Base-by-base conservation (phyloP, 1,284 basidiomycete species). In the Tylopilus sp. region DNA sequence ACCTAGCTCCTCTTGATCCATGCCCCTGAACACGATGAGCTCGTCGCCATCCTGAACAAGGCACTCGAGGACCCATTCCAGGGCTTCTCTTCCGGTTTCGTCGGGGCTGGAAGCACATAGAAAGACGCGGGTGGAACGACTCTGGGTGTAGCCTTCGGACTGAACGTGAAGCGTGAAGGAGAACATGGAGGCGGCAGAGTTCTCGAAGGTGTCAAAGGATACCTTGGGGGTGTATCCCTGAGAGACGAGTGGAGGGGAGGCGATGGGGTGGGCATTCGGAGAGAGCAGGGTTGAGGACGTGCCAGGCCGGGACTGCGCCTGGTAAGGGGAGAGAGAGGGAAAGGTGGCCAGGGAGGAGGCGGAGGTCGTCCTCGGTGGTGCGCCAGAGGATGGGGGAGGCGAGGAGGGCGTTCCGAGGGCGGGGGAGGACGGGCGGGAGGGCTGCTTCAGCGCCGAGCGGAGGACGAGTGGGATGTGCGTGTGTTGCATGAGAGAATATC, bases 21-120 rank as follows among this genome's bases (percentile, higher is more conserved):
- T 82, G 2, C 96, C 94, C 36, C 94, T 76, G 52, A 92, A 88
- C 5, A 97, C 89, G 48, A 99, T 85, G 26, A 98, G 74, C 69
- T 98, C 95, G 66, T 98, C 95, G 4, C 91, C 91, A 57, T 97
- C 93, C 69, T 95, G 91, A 9, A 88, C 84, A 9, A 97, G 76
- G 44, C 80, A 78, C 61, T 94, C 90, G 56, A 97, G 78, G 36
- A 85, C 77, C 94, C 93, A 96, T 54, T 94, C 90, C 15, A 96
- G 73, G 1, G 93, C 93, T 59, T 91, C 82, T 11, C 74, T 71
- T 0, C 92, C 92, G 53, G 85, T 88, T 71, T 94, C 91, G 62
- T 98, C 94, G 0, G 87, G 78, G 44, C 91, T 92, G 1, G 91
- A 81, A 0, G 94, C 94, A 50, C 92, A 94, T 10, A 97, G 78